Evolutionary conservation across 164 flowering plant genomes (phyloP), one percentile per base, ranked within the genome.

Genomic region (Chimonanthus salicifolius): DNA sequence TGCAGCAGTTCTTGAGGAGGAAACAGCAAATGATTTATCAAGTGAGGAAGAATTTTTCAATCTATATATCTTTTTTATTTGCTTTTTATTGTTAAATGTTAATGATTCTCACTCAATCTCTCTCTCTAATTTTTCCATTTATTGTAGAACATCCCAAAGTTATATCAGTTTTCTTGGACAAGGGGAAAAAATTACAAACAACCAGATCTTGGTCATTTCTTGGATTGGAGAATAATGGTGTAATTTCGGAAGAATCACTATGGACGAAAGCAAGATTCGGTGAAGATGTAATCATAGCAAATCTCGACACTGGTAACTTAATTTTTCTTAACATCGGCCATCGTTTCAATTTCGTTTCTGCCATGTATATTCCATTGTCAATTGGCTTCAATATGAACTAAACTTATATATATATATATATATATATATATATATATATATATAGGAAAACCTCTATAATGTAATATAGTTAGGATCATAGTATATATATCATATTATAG

Each of bases 151-250:
- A 87, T 49, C 92, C 94, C 18, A 75, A 77, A 8, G 94, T 92
- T 9, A 70, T 88, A 21, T 90, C 97, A 10, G 88, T 92, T 20
- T 83, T 92, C 80, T 20, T 64, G 64, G 83, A 84, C 85, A 75
- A 75, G 46, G 83, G 78, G 54, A 82, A 77, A 8, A 76, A 83
- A 58, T 58, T 90, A 54, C 94, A 89, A 71, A 92, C 97, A 13
- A 90, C 97, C 3, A 74, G 83, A n/a, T 85, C 94, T 43, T 92
- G 94, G 94, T 76, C 77, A 2, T 89, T 90, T 74, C 72, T 90
- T 48, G 85, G 85, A 73, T 58, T 88, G 1, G 91, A 87, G 71
- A 75, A 63, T 7, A 60, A 82, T 74, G 88, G 87, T 3, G 18
- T 5, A 8, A 62, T 83, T 64, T 78, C 74, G 3, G 0, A 76